Conservation (phyloP, 371 early-diverging fungal genomes). For the Synchytrium microbalum region DNA sequence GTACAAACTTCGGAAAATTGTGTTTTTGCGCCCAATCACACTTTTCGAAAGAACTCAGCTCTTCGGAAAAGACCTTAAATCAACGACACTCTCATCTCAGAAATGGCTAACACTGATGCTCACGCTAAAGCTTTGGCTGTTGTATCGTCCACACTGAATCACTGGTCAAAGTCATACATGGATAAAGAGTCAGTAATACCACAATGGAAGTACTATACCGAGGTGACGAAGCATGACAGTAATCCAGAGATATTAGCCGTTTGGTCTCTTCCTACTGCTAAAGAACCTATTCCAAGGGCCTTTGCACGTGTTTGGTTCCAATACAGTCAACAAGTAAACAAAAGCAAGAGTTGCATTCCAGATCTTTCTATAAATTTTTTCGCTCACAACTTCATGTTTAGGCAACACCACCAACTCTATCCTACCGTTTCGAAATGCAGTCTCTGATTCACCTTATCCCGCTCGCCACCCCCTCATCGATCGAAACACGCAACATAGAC, state of each 20-base stretch:
- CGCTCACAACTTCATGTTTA: too few relatives aligned
- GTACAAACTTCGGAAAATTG: neutral
- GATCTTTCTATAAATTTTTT: too few relatives aligned
- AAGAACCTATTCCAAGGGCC: neutral
- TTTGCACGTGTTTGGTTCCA: neutral
- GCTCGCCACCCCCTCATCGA: neutral
- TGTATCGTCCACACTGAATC: neutral
- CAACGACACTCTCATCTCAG: neutral
- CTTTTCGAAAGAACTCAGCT: too few relatives aligned
- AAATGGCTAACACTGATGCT: neutral
- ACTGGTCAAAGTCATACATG: neutral
- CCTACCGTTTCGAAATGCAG: neutral
- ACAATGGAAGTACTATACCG: neutral
- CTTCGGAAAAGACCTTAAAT: neutral
- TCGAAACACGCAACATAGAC: neutral
- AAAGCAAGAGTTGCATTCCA: too few relatives aligned
- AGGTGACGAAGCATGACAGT: neutral
- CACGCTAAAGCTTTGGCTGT: neutral
- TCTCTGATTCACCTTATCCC: neutral
- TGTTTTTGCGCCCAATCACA: neutral
- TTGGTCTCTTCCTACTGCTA: neutral
- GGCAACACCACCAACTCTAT: neutral
- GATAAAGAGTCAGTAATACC: neutral
- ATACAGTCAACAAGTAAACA: neutral
- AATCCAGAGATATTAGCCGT: neutral